Base-by-base conservation (phyloP, 352 stramenopile species). In the Globisporangium radiosum region DNA sequence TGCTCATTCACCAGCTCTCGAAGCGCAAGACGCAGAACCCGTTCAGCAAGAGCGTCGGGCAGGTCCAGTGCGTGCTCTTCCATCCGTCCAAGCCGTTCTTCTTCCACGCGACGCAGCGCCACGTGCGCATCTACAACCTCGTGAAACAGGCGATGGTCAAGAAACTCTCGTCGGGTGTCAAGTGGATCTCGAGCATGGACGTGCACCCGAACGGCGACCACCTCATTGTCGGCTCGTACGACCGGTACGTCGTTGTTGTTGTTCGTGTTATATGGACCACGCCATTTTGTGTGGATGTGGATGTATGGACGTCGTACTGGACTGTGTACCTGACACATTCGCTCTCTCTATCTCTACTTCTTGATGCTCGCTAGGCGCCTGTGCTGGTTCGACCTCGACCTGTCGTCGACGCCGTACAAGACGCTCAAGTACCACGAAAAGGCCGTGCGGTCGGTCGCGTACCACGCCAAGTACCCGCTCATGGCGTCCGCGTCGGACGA, bases 341-440 rank as follows among this genome's bases (percentile, higher is more conserved):
- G 25, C 25, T 33, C 25, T 33, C 25, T 33, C 25, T 33, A 3
- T 33, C 25, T 33, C 42, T 66, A 25, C 42, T 36, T 60, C 5
- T 43, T 4, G 53, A 13, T 52, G 39, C 45, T 3, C 52, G 13
- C 52, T 33, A 81, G 73, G 50, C 83, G 97, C 19, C 78, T 99
- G 61, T 97, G 96, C 57, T 99, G 98, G 98, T 99, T 99, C 77
- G 98, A 99, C 72, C 73, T 99, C 48, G 98, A 99, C 71, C 72
- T 99, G 40, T 96, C 90, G 13, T 96, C 88, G 48, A 98, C 88
- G 60, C 97, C 98, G 47, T 99, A 97, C 87, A 99, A 99, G 77
- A 99, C 96, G 45, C 83, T 99, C 61, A 98, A 98, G 68, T 99
- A 99, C 74, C 96, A 99, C 75, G 92, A 98, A 67, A 97, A 98